Conservation (phyloP, 140 eudicot genomes). For the Stevia rebaudiana region DNA sequence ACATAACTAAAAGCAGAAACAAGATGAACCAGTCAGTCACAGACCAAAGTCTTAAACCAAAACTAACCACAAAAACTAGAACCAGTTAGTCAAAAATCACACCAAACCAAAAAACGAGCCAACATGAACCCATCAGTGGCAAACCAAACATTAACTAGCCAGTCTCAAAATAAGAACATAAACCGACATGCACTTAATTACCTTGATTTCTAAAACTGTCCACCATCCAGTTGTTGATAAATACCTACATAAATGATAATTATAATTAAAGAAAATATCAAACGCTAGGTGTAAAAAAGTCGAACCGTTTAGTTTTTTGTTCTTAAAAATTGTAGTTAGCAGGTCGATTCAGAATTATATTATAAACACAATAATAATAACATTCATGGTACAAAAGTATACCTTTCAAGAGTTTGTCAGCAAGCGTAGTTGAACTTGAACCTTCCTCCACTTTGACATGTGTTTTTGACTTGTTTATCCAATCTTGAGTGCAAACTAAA, state of each 20-base stretch:
- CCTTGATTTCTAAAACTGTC: neutral
- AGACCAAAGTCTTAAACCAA: neutral
- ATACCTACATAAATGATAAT: neutral
- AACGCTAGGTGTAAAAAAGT: too few relatives aligned
- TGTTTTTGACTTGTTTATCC: conserved; percentile 4
- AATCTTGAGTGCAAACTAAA: conserved; percentile 1
- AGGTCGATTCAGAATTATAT: neutral
- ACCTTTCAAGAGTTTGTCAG: conserved; percentile 10
- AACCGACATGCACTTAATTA: neutral
- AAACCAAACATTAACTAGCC: too few relatives aligned
- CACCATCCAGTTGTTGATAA: neutral
- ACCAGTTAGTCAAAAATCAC: too few relatives aligned
- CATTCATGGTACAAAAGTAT: neutral
- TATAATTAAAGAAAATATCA: neutral
- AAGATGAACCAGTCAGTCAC: neutral
- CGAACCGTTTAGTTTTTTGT: neutral
- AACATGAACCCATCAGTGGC: too few relatives aligned
- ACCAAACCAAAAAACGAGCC: neutral
- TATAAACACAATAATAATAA: neutral
- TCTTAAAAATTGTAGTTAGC: neutral
- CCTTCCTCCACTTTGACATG: neutral
- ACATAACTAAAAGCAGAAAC: neutral
- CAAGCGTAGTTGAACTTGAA: neutral
- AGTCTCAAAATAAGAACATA: neutral
- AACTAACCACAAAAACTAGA: neutral